Evolutionary conservation across 176 grass and related monocot species (phyloP), one percentile per base, ranked within the genome.

Genomic region (Sorghum bicolor): DNA sequence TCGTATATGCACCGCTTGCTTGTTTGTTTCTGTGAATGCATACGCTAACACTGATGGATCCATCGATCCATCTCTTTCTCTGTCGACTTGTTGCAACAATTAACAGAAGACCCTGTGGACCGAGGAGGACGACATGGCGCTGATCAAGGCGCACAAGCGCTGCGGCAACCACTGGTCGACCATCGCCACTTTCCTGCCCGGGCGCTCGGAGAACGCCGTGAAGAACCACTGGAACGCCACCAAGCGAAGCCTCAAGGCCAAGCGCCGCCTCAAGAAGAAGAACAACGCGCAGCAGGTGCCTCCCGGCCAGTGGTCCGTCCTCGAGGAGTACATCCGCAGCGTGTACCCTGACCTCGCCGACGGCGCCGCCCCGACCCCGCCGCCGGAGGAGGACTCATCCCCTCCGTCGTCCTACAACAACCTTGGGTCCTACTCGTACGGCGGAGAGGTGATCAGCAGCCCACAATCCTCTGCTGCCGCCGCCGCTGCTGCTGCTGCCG

Each of bases 171-270:
- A 89, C 22, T 98, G 95, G 95, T 94, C 92, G 0, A 63, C 82
- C 45, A 98, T 94, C 10, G 90, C 92, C 0, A 91, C 44, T n/a
- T 26, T 65, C 34, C 82, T 98, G 11, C 70, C 84, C 0, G 94
- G 92, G 17, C 86, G 94, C 8, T 94, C 92, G 0, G 94, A 97
- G 79, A 97, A 97, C 85, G 69, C 92, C 2, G 93, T 97, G 20
- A 97, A 97, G 86, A 97, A 97, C 53, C 94, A 97, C 72, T 97
- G 94, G 95, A 98, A 98, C 48, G 92, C 95, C 17, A 98, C 95
- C 13, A 90, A 86, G 45, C 77, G 95, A 15, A 87, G 90, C 76
- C 88, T 93, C 65, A 89, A 84, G 64, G 89, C 90, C 0, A 98
- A 85, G 85, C 91, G 88, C 25, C 82, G 77, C 4, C 80, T 83